Evolutionary conservation across 345 rosid genomes (phyloP), one percentile per base, ranked within the genome.

Genomic region (Acer yangbiense): DNA sequence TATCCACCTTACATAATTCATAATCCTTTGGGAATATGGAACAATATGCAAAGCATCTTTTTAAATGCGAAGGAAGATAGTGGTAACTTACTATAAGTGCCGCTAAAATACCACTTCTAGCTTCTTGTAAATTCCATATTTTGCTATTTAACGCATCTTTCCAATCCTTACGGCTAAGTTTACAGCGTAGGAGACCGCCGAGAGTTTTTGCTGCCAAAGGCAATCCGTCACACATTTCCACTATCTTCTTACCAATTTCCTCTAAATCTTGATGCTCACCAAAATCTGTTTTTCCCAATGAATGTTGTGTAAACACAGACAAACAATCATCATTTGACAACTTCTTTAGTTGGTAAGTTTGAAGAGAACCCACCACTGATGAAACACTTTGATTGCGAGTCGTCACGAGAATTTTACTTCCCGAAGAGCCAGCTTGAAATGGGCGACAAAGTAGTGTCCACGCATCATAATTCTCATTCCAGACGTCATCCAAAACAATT

Each of bases 401-500:
- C 2, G 73, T 76, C 3, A 76, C 66, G 0, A 76, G 14, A 20
- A 75, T 66, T 13, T 48, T 75, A 41, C 78, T 75, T 6, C 72
- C 78, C 6, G 7, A 27, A 18, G 48, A 8, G 0, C 50, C 35
- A 3, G 20, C 13, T 35, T 18, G 7, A 67, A 76, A 67, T 39
- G 72, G 78, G 4, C 3, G 0, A 3, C 18, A 27, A 0, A 76
- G 17, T 2, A 0, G 4, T 0, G 20, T 52, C 78, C 78, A 76
- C 2, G 7, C 21, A 6, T 14, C 35, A 7, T 46, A 63, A 63
- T 20, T 48, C 11, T 63, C 29, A 1, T 68, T 72, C 85, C 80
- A 82, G 2, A 79, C 71, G 50, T 82, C 80, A 72, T 82, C 82
- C 20, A 82, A 48, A 46, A 82, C 78, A 62, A 82, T 9, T 1